Conservation (phyloP, 768 basidiomycete species). For the Suillus americanus region DNA sequence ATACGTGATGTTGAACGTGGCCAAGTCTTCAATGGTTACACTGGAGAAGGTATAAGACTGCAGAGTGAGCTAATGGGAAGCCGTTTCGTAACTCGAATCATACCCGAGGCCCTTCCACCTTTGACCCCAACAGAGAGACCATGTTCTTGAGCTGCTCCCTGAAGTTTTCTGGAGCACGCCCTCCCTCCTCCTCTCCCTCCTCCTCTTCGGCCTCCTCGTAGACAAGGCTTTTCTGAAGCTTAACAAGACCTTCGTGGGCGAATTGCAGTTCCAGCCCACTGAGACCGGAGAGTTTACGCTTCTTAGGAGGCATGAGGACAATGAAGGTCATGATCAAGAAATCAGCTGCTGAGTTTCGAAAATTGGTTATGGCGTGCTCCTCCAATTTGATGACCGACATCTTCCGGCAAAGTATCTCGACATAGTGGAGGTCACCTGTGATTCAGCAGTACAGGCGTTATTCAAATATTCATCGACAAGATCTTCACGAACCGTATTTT, state of each 20-base stretch:
- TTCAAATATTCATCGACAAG: not conserved
- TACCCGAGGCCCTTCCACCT: not conserved
- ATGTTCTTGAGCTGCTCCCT: not conserved
- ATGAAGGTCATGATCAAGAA: too few species aligned
- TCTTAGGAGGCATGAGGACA: not conserved
- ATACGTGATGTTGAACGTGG: not conserved
- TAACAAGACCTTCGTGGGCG: not conserved
- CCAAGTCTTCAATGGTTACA: not conserved
- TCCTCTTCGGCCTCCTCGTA: not conserved
- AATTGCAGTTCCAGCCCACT: not conserved
- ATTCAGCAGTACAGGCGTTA: not conserved
- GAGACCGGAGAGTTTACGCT: not conserved
- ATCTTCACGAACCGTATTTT: constrained; percentile 35
- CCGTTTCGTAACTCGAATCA: not conserved
- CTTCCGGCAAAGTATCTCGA: constrained; percentile 25
- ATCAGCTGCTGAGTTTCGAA: too few species aligned
- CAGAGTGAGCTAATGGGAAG: not conserved
- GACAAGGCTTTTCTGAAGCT: not conserved
- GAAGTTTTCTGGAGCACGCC: not conserved
- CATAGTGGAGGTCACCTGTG: constrained; percentile 24
- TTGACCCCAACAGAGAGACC: not conserved
- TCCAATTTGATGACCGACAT: constrained; percentile 23
- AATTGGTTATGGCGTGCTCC: constrained; percentile 9
- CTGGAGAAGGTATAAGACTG: not conserved
- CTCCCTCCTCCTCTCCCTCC: not conserved